Evolutionary conservation across 371 early-diverging fungal species (phyloP), one percentile per base, ranked within the genome.

Genomic region (Smittium culicis): DNA sequence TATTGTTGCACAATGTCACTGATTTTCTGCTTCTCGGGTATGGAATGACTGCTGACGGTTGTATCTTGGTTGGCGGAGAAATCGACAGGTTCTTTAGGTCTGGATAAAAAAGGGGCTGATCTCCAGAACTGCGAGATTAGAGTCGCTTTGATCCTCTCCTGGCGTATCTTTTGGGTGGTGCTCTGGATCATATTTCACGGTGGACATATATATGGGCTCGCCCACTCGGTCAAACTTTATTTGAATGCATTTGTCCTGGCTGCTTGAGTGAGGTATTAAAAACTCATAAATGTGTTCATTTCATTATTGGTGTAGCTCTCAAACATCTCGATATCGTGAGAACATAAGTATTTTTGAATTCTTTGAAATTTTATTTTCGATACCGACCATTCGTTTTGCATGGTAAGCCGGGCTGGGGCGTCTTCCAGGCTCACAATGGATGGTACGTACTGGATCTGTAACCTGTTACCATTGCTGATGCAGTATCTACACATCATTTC

Each of bases 131-230:
- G 59, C 30, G 59, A 11, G 27, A 59, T 11, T 27, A 59, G n/a
- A 14, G 30, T 59, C 14, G n/a, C n/a, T 59, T 30, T 59, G 11
- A 30, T 8, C 59, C n/a, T 25, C 28, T 59, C 3, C 59, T n/a
- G 8, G 17, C 30, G 11, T 25, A 59, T 59, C n/a, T 59, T 59
- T 59, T 59, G 25, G 11, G 27, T 8, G 11, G 27, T 27, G 16
- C 3, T 16, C 11, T 14, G 45, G 20, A 45, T 28, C 45, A 45
- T 14, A 14, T 45, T 45, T 45, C 45, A 45, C 14, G 45, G 45
- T 28, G 59, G 59, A 30, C 59, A 59, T 3, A 59, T n/a, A 30
- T 59, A 59, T n/a, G n/a, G 27, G 54, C n/a, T 59, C n/a, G 25
- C 30, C 59, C n/a, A 3, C 59, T 25, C 30, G 8, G 11, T 28